Percentiles rank a stretch among this genome's conserved stretches.
Conservation (phyloP, 768 basidiomycete genomes). For the Leccinum fibrillosum region DNA sequence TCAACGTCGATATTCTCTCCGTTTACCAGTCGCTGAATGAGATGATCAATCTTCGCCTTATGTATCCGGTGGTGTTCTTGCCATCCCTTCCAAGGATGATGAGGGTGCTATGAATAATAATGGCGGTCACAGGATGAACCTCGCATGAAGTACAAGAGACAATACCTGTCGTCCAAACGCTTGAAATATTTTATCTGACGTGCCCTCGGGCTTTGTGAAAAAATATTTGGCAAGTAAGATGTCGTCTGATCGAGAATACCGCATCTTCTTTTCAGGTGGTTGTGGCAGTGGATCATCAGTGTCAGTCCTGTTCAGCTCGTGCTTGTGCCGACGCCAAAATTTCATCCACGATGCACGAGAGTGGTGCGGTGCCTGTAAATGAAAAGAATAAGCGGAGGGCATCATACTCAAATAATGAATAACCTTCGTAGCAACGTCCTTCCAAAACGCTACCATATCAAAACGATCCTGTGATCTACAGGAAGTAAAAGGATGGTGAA, state of each 20-base stretch:
- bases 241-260: conserved; percentile 79
- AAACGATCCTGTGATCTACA: conserved; percentile 54
- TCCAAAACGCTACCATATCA: conserved; percentile 80
- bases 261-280: conserved; percentile 84
- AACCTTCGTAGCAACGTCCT: conserved; percentile 70
- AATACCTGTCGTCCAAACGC: conserved; percentile 68
- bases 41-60: conserved; percentile 81
- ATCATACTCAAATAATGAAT: conserved; percentile 8
- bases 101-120: conserved; percentile 57
- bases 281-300: conserved; percentile 67
- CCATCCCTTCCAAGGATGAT: conserved; percentile 95
- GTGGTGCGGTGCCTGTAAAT: conserved; percentile 74
- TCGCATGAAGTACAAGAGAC: neutral
- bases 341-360: conserved; percentile 95
- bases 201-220: conserved; percentile 68
- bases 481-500: conserved; percentile 3
- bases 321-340: conserved; percentile 85
- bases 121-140: neutral
- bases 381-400: neutral
- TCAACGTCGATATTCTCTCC: conserved; percentile 52
- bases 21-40: conserved; percentile 55
- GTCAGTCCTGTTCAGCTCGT: conserved; percentile 69
- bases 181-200: conserved; percentile 83
- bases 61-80: conserved; percentile 90
- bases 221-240: conserved; percentile 77